Conservation (phyloP, 345 rosid genomes). For the Eucalyptus cladocalyx region DNA sequence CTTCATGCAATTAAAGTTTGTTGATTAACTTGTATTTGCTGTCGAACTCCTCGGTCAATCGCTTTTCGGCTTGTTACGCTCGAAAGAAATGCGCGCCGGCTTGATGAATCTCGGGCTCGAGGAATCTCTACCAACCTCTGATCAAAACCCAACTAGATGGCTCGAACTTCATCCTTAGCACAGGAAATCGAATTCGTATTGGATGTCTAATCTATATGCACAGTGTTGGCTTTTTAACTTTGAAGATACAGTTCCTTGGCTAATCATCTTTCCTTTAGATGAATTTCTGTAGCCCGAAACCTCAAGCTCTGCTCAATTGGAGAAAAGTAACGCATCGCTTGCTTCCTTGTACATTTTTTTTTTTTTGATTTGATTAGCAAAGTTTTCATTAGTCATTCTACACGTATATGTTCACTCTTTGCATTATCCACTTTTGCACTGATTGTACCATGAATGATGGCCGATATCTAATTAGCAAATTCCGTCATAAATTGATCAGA, state of each 20-base stretch:
- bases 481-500: neutral
- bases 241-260: neutral
- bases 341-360: neutral
- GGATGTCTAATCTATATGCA: neutral
- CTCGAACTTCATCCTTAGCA: neutral
- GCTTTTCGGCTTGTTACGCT: neutral
- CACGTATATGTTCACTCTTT: neutral
- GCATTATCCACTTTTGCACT: neutral
- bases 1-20: neutral
- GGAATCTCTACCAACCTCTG: neutral
- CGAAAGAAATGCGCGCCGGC: neutral
- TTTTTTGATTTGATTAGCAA: neutral
- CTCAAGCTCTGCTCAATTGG: neutral
- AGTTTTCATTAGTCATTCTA: neutral
- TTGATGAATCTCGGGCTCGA: neutral
- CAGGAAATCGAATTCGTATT: neutral
- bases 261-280: neutral
- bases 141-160: neutral
- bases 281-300: neutral
- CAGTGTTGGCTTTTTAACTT: neutral
- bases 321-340: neutral
- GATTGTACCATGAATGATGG: accelerated
- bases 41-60: neutral
- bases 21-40: neutral
- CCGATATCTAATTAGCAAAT: neutral